A percentile compares a stretch with the other conserved stretches of the same genome.
Evolutionary conservation across 192 early-diverging fungal species (phyloP).

Genomic region (Backusella parvicylindrica): DNA sequence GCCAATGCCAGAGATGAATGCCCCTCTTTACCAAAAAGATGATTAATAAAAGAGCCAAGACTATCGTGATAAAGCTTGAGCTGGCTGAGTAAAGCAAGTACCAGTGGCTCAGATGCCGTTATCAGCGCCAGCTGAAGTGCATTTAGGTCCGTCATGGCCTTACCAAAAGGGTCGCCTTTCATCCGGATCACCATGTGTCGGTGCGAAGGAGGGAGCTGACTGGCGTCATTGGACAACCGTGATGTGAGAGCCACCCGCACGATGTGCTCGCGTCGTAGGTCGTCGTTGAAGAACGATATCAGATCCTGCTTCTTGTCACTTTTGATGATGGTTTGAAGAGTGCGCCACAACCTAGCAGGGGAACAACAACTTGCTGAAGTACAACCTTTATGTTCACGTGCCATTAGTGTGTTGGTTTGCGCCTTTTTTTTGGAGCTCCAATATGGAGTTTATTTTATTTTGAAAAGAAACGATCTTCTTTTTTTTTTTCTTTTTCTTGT

Average conservation of each 20-base stretch:
- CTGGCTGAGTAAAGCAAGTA: not conserved
- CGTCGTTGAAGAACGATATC: conserved; percentile 4
- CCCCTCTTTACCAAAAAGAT: conserved; percentile 19
- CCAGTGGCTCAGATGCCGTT: conserved; percentile 5
- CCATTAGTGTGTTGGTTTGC: not conserved
- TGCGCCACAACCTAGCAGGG: conserved; percentile 17
- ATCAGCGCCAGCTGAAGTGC: conserved; percentile 24
- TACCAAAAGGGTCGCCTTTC: conserved; percentile 15
- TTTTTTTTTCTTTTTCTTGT: not conserved
- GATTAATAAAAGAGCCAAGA: conserved; percentile 18
- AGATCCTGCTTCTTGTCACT: not conserved
- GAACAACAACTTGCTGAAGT: conserved; percentile 9
- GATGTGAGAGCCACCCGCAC: conserved; percentile 12
- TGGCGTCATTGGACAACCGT: conserved; percentile 16
- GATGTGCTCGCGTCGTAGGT: conserved; percentile 7
- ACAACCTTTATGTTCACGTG: conserved; percentile 5
- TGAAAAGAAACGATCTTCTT: not conserved
- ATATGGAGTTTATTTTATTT: not conserved
- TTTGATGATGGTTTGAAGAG: conserved; percentile 18
- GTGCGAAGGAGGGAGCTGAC: conserved; percentile 18
- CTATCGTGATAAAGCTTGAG: conserved; percentile 5
- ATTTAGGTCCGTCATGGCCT: conserved; percentile 22
- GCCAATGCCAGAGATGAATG: conserved; percentile 25
- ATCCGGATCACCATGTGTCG: conserved; percentile 8
- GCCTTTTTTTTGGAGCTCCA: not conserved